Percentiles rank a stretch among this genome's conserved stretches.
Conservation (phyloP, 2,329 filamentous ascomycete genomes). For the Acrodontium crateriforme region DNA sequence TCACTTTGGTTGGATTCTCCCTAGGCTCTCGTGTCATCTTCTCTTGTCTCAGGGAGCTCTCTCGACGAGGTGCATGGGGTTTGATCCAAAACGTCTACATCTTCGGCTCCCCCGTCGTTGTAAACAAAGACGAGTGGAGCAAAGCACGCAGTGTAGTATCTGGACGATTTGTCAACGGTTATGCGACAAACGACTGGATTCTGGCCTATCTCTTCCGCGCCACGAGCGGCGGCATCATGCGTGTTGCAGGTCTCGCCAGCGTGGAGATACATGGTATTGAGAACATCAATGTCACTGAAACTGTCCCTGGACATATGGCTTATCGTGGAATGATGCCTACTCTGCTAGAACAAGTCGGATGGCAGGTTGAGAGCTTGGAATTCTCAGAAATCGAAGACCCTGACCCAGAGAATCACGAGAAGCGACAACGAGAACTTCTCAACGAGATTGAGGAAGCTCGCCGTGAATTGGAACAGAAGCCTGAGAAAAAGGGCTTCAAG, state of each 20-base stretch:
- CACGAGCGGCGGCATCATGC: slow-evolving; percentile 81
- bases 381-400: slow-evolving; percentile 96
- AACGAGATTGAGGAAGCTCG: slow-evolving; percentile 93
- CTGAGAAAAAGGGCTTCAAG: slow-evolving; percentile 49
- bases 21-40: slow-evolving; percentile 87
- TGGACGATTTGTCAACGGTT: slow-evolving; percentile 91
- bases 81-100: slow-evolving; percentile 90
- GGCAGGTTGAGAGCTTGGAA: slow-evolving; percentile 82
- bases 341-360: slow-evolving; percentile 75
- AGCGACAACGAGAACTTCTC: slow-evolving; percentile 83
- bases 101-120: slow-evolving; percentile 83
- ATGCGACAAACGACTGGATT: slow-evolving; percentile 94
- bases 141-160: slow-evolving; percentile 70
- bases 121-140: slow-evolving; percentile 79
- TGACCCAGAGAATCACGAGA: slow-evolving; percentile 81
- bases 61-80: slow-evolving; percentile 69
- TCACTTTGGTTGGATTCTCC: slow-evolving; percentile 91
- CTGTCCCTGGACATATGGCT: slow-evolving; percentile 88
- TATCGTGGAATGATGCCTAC: slow-evolving; percentile 87
- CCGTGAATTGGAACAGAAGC: slow-evolving; percentile 69
- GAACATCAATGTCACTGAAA: slow-evolving; percentile 74
- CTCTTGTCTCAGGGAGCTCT: slow-evolving; percentile 75
- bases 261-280: slow-evolving; percentile 75
- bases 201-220: slow-evolving; percentile 85
- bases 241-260: slow-evolving; percentile 68